Evolutionary conservation across 2,329 filamentous ascomycete species (phyloP), one percentile per base, ranked within the genome.

Genomic region (Talaromyces funiculosus): DNA sequence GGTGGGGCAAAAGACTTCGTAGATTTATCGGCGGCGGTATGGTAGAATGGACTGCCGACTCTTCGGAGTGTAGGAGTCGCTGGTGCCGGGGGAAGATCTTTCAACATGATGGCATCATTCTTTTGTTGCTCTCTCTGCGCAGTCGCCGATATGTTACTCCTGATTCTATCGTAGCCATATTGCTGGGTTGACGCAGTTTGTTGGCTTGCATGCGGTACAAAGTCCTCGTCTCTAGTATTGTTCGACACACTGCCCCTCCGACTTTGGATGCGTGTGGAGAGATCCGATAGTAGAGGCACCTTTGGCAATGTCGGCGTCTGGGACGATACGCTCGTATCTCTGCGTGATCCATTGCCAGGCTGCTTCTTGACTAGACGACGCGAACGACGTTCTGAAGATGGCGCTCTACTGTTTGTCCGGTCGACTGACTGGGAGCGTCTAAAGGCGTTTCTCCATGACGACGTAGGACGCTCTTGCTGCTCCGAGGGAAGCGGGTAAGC

Each of bases 361-460:
- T 73, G 71, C 60, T 73, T 75, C 60, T 75, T 75, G 16, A 68
- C 70, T 16, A 75, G 64, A 33, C 72, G 72, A 2, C 70, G 71
- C 33, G 70, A 62, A 16, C 67, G 66, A 47, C 67, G 69, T 45
- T 63, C 29, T 20, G 56, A 24, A 16, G 42, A 61, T 5, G 20
- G 24, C n/a, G 56, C 60, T 31, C 49, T 53, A 22, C n/a, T 33
- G 29, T 26, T 45, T 5, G 45, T 24, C 8, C 54, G 60, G 18
- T 55, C 59, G 24, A 61, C 55, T 3, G 60, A 61, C 49, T 58
- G 60, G 20, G 51, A 49, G 49, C 62, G 64, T 58, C 57, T 61
- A 29, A 51, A 65, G 45, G 49, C 57, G 57, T 66, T 68, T 7
- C 63, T 64, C 67, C 62, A 65, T 9, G 65, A 67, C 4, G 67